Conservation (phyloP, 148 eudicot species). For the Nyssa sinensis region DNA sequence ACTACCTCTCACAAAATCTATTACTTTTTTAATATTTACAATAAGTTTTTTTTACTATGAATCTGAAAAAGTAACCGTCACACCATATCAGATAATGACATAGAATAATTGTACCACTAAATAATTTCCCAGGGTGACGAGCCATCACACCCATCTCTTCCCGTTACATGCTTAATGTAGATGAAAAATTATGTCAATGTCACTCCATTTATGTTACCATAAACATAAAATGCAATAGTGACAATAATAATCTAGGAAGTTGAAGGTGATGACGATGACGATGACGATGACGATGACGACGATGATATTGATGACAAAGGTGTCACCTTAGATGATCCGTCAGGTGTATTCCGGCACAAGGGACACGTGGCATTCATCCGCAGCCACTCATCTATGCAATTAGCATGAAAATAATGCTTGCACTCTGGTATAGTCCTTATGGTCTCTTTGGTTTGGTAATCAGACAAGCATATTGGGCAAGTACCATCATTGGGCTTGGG, state of each 20-base stretch:
- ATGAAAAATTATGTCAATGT: too few relatives aligned
- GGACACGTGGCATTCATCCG: conserved; percentile 73
- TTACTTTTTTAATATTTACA: too few relatives aligned
- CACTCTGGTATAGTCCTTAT: conserved; percentile 74
- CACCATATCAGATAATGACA: too few relatives aligned
- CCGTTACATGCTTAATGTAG: too few relatives aligned
- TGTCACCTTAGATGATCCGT: conserved; percentile 15
- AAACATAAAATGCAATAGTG: too few relatives aligned
- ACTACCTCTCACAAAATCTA: too few relatives aligned
- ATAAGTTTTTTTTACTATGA: too few relatives aligned
- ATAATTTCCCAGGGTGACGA: too few relatives aligned
- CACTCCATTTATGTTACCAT: neutral
- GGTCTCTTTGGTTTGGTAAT: conserved; percentile 63
- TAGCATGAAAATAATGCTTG: conserved; percentile 75
- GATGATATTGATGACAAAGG: conserved; percentile 15
- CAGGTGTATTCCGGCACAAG: conserved; percentile 69
- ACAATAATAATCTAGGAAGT: too few relatives aligned
- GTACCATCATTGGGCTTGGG: conserved; percentile 48
- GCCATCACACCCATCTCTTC: too few relatives aligned
- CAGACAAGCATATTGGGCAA: conserved; percentile 73
- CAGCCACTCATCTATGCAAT: conserved; percentile 88
- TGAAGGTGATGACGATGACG: neutral
- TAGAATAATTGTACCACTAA: too few relatives aligned
- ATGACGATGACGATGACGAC: conserved; percentile 5
- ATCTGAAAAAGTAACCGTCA: too few relatives aligned